phyloP scores from a whole-genome alignment of 208 protist genomes.

The Crithidia bombi region DNA sequence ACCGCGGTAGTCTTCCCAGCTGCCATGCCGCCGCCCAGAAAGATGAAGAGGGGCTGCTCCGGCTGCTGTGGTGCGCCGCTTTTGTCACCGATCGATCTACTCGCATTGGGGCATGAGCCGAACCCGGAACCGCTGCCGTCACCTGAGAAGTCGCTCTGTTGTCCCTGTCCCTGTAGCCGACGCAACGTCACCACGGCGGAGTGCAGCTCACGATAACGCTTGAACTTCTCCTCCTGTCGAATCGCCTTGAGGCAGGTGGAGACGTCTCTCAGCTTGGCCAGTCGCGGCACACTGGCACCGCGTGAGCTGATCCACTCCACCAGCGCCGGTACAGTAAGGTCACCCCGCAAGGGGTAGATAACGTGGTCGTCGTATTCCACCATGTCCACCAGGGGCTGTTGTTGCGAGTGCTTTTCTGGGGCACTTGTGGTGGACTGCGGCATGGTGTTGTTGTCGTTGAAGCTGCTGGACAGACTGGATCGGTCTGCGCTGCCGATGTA shows the following conservation, averaged over 20 bases:
- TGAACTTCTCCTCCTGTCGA: conserved; percentile 58
- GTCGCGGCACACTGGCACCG: conserved; percentile 37
- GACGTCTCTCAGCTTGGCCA: conserved; percentile 42
- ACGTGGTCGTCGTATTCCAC: conserved; percentile 32
- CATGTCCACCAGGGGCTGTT: conserved; percentile 14
- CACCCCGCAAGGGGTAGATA: conserved; percentile 49
- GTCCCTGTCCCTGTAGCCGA: conserved; percentile 47
- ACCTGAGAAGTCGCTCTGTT: background rate
- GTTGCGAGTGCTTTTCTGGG: background rate
- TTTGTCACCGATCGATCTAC: background rate
- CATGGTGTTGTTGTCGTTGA: background rate
- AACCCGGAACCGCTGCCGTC: conserved; percentile 1
- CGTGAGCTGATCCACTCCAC: conserved; percentile 66
- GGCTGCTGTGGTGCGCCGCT: background rate
- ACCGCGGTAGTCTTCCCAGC: conserved; percentile 88
- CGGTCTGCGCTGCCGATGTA: background rate
- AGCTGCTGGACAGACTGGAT: conserved; percentile 6
- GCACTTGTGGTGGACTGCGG: background rate
- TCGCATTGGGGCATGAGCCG: background rate
- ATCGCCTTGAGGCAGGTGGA: conserved; percentile 61
- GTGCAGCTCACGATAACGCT: conserved; percentile 50
- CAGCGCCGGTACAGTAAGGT: conserved; percentile 44
- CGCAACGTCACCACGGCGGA: conserved; percentile 71
- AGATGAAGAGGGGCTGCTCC: conserved; percentile 81
- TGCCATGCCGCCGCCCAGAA: conserved; percentile 90